These are phyloP conservation scores for Irpex sp. DNA, from an alignment of 1,284 basidiomycete species.

Conservation along the genomic window DNA sequence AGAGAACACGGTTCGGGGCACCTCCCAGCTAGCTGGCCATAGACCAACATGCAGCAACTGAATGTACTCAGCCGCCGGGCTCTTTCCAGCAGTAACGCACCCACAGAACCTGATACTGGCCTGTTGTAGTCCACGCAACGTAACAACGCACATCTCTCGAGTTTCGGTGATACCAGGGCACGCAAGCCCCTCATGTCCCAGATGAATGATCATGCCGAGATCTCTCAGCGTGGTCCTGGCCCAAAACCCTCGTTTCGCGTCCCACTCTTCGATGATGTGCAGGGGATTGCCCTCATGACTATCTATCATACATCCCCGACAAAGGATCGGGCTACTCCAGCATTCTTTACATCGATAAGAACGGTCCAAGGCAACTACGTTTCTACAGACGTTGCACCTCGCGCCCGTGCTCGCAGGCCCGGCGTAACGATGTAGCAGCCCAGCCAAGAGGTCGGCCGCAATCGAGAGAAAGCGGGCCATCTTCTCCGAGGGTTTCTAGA, in stretches of 20 bases:
- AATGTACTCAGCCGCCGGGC: neutral
- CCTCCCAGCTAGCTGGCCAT: constrained; percentile 9
- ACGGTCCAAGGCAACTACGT: neutral
- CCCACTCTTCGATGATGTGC: constrained; percentile 1
- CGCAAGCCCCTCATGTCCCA: constrained; percentile 6
- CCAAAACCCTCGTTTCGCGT: neutral
- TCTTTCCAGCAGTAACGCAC: neutral
- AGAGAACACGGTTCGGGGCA: constrained; percentile 7
- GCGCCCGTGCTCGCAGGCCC: too few species aligned
- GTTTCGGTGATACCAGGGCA: neutral
- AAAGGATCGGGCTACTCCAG: neutral
- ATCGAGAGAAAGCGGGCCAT: too few species aligned
- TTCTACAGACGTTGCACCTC: too few species aligned
- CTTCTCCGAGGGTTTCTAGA: too few species aligned
- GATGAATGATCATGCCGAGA: neutral
- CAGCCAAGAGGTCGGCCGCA: too few species aligned
- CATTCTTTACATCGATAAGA: neutral
- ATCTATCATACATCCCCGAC: neutral
- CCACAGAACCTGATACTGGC: constrained; percentile 3
- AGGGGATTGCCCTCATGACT: constrained; percentile 1
- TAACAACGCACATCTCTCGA: constrained; percentile 3
- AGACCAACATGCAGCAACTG: constrained; percentile 7
- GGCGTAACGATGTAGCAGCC: too few species aligned
- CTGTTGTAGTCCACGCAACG: neutral
- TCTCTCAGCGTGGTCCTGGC: neutral